Evolutionary conservation across 2,329 filamentous ascomycete species (phyloP).

Genomic region (Penicillium paneum): DNA sequence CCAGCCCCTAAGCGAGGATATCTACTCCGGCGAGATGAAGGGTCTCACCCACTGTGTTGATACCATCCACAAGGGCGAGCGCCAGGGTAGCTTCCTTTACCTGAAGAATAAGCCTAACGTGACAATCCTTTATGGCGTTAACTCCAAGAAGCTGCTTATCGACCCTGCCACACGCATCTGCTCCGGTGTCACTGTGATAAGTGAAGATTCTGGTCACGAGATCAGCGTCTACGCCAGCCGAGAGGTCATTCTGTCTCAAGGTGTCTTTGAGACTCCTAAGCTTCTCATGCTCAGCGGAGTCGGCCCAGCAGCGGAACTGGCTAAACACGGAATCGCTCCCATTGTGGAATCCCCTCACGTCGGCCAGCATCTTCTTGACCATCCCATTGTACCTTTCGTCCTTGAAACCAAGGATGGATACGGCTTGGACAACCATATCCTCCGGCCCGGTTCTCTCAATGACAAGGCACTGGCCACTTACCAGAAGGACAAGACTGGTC

Average conservation of each 20-base stretch:
- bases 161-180: constrained; percentile 37
- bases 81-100: constrained; percentile 51
- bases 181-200: constrained; percentile 49
- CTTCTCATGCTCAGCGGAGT: constrained; percentile 50
- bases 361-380: constrained; percentile 33
- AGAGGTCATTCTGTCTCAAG: constrained; percentile 50
- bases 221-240: constrained; percentile 47
- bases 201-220: constrained; percentile 36
- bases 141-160: constrained; percentile 54
- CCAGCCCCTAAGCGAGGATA: constrained; percentile 50
- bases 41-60: constrained; percentile 54
- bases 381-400: constrained; percentile 42
- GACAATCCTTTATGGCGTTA: constrained; percentile 47
- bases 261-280: constrained; percentile 53
- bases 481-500: constrained; percentile 42
- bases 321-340: constrained; percentile 27
- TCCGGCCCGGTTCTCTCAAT: constrained; percentile 37
- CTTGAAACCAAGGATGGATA: constrained; percentile 44
- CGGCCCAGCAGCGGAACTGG: constrained; percentile 36
- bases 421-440: constrained; percentile 37
- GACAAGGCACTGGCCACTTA: constrained; percentile 36
- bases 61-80: constrained; percentile 55
- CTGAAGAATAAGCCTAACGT: constrained; percentile 53
- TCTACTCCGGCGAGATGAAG: constrained; percentile 52
- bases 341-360: constrained; percentile 30